These are phyloP conservation scores for Guyanaporus albipodus DNA, from an alignment of 768 basidiomycete genomes.

Conservation along the genomic window DNA sequence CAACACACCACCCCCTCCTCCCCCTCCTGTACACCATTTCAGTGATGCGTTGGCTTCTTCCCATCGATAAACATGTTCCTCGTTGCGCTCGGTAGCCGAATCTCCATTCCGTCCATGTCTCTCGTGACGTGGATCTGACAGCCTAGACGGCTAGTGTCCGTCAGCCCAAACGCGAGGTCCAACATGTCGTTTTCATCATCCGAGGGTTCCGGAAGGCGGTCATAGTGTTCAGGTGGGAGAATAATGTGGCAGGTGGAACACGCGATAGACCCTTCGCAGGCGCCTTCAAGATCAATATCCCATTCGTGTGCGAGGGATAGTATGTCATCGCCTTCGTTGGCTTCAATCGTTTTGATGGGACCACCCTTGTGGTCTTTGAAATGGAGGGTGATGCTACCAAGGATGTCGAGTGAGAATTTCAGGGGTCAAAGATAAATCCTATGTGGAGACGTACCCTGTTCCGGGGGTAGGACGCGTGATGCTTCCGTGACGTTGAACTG, in stretches of 20 bases:
- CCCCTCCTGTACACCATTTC: no score
- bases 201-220: slow-evolving; percentile 85
- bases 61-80: no score
- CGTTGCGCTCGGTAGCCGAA: slow-evolving; percentile 86
- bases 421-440: not conserved
- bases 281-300: slow-evolving; percentile 95
- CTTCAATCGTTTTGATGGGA: slow-evolving; percentile 84
- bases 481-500: slow-evolving; percentile 41
- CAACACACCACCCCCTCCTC: no score
- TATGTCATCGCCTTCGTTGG: slow-evolving; percentile 91
- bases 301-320: slow-evolving; percentile 90
- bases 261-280: slow-evolving; percentile 94
- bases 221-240: slow-evolving; percentile 56
- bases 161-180: slow-evolving; percentile 95
- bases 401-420: not conserved
- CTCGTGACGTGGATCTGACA: no score
- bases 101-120: slow-evolving; percentile 83
- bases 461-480: slow-evolving; percentile 62
- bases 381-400: slow-evolving; percentile 73
- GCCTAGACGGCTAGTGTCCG: slow-evolving; percentile 80
- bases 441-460: slow-evolving; percentile 54
- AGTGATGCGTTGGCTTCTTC: no score
- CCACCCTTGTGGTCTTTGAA: slow-evolving; percentile 88
- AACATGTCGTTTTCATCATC: slow-evolving; percentile 99
- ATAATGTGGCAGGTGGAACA: slow-evolving; percentile 99